Evolutionary conservation across 805 yeast species (phyloP).

Genomic region (Kodamaea fukazawae): DNA sequence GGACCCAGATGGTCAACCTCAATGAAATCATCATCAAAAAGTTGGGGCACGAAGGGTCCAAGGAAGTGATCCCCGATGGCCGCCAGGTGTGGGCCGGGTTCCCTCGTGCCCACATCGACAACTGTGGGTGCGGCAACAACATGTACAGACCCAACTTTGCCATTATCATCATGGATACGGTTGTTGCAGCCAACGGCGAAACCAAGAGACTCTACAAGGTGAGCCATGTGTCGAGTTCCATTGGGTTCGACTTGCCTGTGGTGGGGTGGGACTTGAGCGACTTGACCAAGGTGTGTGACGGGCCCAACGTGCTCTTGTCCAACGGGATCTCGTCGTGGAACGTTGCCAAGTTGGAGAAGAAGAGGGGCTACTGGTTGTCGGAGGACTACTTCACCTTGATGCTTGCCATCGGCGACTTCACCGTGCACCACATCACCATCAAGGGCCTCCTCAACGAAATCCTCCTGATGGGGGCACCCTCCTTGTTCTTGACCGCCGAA

Average conservation of each 20-base stretch:
- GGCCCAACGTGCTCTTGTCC: slow-evolving; percentile 42
- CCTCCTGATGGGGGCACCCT: slow-evolving; percentile 10
- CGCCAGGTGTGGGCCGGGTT: slow-evolving; percentile 43
- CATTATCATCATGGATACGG: slow-evolving; percentile 16
- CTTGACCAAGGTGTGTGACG: slow-evolving; percentile 24
- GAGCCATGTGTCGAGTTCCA: slow-evolving; percentile 30
- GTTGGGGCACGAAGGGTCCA: not conserved
- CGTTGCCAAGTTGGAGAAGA: slow-evolving; percentile 5
- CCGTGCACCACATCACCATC: slow-evolving; percentile 18
- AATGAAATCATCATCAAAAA: slow-evolving; percentile 6
- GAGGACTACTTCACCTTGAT: slow-evolving; percentile 19
- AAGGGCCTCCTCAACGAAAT: slow-evolving; percentile 17
- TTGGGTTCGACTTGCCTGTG: slow-evolving; percentile 29
- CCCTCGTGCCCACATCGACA: slow-evolving; percentile 37
- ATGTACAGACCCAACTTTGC: slow-evolving; percentile 43
- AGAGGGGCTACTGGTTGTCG: slow-evolving; percentile 11
- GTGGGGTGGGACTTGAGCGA: slow-evolving; percentile 23
- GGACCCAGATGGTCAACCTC: slow-evolving; percentile 31
- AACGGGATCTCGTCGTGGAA: slow-evolving; percentile 46
- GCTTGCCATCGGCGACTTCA: slow-evolving; percentile 19
- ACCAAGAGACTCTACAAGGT: slow-evolving; percentile 19
- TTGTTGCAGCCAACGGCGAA: not conserved
- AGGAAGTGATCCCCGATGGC: slow-evolving; percentile 17
- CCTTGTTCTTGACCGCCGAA: not conserved
- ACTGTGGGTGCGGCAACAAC: slow-evolving; percentile 39